Evolutionary conservation across 2,329 filamentous ascomycete genomes (phyloP), one percentile per base, ranked within the genome.

Genomic region (Emericellopsis cladophorae): DNA sequence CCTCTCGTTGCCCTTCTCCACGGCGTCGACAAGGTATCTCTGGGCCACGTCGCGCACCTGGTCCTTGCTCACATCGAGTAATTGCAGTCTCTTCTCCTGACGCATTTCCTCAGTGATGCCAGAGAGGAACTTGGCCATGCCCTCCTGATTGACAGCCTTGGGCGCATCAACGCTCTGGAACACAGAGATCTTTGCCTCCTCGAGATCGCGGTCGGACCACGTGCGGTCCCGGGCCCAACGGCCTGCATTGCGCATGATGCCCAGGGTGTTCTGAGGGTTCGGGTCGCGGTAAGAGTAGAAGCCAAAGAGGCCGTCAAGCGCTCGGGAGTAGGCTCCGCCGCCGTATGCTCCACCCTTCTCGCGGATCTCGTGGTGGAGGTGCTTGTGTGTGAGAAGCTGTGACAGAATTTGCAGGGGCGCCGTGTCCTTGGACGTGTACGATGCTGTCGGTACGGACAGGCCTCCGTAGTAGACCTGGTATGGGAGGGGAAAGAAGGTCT

Each of bases 281-380:
- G 92, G 92, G 57, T 98, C 92, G 40, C 92, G 84, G 70, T 98
- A 98, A 36, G 85, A 90, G 65, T 94, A 95, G 65, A 95, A 93
- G 14, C 87, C 87, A 51, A 98, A 96, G 1, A 94, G 60, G 21
- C 89, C 90, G 49, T 86, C 82, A 7, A 95, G 65, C 0, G 83
- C 76, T 21, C 80, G 79, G 36, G 84, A 81, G 57, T 87, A 90
- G 2, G 92, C 90, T 12, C 89, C 88, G 18, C 87, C 92, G 36
- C 92, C 92, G 51, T 98, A 98, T 0, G 92, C 92, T 31, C 92
- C 92, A 26, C 92, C 92, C 62, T 96, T 96, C 57, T 98, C 92
- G 42, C 92, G 84, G 49, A 98, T 95, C 61, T 96, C 92, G 50
- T 94, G 90, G 57, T 98, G 92, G 23, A 98, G 71, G 55, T 95